Conservation (phyloP, 176 grass and related monocot genomes). For the Stipa capillata region DNA sequence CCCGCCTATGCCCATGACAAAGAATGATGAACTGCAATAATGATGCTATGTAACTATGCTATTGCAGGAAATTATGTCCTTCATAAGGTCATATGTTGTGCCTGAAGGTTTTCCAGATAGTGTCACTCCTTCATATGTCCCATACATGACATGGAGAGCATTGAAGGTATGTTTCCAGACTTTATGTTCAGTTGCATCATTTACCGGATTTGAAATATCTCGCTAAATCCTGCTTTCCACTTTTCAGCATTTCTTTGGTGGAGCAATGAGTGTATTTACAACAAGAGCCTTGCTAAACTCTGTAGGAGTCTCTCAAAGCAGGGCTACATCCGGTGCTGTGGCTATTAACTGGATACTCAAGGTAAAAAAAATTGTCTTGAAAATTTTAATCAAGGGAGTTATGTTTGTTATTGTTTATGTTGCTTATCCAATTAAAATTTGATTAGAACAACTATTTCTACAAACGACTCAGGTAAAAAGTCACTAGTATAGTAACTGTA, state of each 20-base stretch:
- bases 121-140: slow-evolving; percentile 95
- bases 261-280: slow-evolving; percentile 96
- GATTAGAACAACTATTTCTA: background rate
- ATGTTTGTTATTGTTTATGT: background rate
- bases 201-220: background rate
- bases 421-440: background rate
- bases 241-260: slow-evolving; percentile 92
- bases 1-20: background rate
- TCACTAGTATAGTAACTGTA: background rate
- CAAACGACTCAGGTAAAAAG: background rate
- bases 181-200: background rate
- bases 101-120: slow-evolving; percentile 95
- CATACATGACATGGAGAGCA: slow-evolving; percentile 99
- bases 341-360: slow-evolving; percentile 99
- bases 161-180: slow-evolving; percentile 54
- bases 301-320: slow-evolving; percentile 84
- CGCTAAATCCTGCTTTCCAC: background rate
- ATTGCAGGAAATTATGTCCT: slow-evolving; percentile 79
- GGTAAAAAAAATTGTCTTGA: slow-evolving; percentile 23
- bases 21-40: background rate
- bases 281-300: slow-evolving; percentile 82
- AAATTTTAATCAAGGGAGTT: background rate
- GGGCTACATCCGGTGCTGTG: slow-evolving; percentile 75
- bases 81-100: slow-evolving; percentile 90
- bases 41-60: background rate